Evolutionary conservation across 768 basidiomycete species (phyloP).

Genomic region (Suillus bovinus): DNA sequence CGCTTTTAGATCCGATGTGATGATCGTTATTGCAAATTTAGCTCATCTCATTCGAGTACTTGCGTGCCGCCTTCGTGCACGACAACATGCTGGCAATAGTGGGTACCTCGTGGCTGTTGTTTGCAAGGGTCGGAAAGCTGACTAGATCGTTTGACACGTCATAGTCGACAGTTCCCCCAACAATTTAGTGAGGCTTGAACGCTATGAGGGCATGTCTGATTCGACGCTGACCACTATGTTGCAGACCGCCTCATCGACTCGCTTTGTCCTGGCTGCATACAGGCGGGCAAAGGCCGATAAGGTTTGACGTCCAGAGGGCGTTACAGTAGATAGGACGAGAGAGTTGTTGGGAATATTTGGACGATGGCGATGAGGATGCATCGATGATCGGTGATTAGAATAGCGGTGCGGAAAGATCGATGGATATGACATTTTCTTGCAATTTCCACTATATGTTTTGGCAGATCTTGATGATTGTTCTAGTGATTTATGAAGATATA

Average conservation of each 20-base stretch:
- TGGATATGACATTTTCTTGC: slow-evolving; percentile 2
- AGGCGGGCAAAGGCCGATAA: slow-evolving; percentile 12
- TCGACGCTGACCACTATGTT: slow-evolving; percentile 18
- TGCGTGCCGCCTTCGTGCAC: slow-evolving; percentile 59
- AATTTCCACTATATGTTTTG: background rate
- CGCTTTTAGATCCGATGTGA: slow-evolving; percentile 61
- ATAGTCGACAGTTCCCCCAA: slow-evolving; percentile 70
- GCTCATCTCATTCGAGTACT: slow-evolving; percentile 55
- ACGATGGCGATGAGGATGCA: background rate
- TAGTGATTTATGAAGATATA: background rate
- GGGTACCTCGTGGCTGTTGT: slow-evolving; percentile 32
- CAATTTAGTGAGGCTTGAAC: slow-evolving; percentile 54
- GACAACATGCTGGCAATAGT: slow-evolving; percentile 79
- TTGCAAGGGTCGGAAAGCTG: slow-evolving; percentile 21
- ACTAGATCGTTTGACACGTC: slow-evolving; percentile 16
- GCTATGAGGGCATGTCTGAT: slow-evolving; percentile 13
- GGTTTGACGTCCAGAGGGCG: slow-evolving; percentile 5
- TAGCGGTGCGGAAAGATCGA: slow-evolving; percentile 3
- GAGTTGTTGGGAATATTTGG: background rate
- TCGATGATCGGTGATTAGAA: slow-evolving; percentile 20
- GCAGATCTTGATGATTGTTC: background rate
- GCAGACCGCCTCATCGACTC: slow-evolving; percentile 38
- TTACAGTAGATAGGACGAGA: slow-evolving; percentile 1
- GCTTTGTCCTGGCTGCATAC: slow-evolving; percentile 33
- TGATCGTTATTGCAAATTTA: slow-evolving; percentile 69